A percentile compares a stretch with the other conserved stretches of the same genome.
Evolutionary conservation across 352 stramenopile genomes (phyloP).

Genomic region (Globisporangium paroecandrum): DNA sequence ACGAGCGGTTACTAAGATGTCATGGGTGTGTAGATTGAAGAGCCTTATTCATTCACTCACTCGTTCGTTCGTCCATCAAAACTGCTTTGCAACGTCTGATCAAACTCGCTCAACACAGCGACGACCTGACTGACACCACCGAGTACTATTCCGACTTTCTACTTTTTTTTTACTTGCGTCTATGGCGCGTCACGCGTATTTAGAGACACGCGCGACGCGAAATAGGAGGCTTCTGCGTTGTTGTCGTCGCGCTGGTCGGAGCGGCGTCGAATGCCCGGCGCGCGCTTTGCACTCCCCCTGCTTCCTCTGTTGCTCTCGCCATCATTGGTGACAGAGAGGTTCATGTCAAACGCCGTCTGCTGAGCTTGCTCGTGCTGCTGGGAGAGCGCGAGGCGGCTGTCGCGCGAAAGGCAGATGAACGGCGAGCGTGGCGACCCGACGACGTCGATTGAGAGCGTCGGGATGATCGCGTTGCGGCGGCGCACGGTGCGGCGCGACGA

Average conservation of each 20-base stretch:
- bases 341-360: not conserved
- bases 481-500: slow-evolving; percentile 18
- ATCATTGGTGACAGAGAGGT: not conserved
- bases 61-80: not conserved
- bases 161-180: not conserved
- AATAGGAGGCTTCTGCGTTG: not conserved
- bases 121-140: not conserved
- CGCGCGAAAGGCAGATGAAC: slow-evolving; percentile 29
- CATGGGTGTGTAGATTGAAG: not conserved
- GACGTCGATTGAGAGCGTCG: slow-evolving; percentile 38
- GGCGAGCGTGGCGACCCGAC: slow-evolving; percentile 44
- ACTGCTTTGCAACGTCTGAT: not conserved
- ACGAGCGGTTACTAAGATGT: not conserved
- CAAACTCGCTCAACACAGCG: not conserved
- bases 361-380: slow-evolving; percentile 32
- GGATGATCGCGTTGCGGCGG: slow-evolving; percentile 61
- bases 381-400: slow-evolving; percentile 30
- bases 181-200: slow-evolving; percentile 9
- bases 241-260: slow-evolving; percentile 1
- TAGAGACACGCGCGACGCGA: slow-evolving; percentile 2
- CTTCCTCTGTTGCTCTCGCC: not conserved
- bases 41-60: not conserved
- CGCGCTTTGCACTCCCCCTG: slow-evolving; percentile 9
- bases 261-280: slow-evolving; percentile 10
- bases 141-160: slow-evolving; percentile 1